Base-by-base conservation (phyloP, 148 eudicot genomes). In the Simmondsia chinensis region DNA sequence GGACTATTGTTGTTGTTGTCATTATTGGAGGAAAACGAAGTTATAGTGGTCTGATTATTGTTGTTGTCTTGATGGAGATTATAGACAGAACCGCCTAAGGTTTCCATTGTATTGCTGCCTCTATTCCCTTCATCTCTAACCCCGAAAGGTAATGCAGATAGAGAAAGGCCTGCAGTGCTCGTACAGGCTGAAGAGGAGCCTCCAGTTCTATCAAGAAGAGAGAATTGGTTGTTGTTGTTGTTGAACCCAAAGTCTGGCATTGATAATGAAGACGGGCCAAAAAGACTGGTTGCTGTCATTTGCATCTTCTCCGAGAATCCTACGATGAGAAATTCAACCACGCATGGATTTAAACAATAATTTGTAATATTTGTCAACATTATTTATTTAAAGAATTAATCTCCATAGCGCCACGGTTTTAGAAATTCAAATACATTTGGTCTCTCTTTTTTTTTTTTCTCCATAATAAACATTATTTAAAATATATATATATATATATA, bases 231-330 rank as follows among this genome's bases (percentile, higher is more conserved):
- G 43, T 35, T 54, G 33, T 64, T 71, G 32, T 60, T 59, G 43
- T 35, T 54, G 33, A 56, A 57, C 4, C 50, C 43, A 13, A 68
- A 75, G 43, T 63, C 73, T 3, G 55, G 61, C 69, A 75, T 60
- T 18, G 66, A 37, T n/a, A n/a, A n/a, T n/a, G n/a, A n/a, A 0
- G 77, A 43, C 25, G 74, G 38, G 3, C 80, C 69, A 20, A 67
- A 77, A 0, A 68, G 40, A 49, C 73, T 68, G 12, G 23, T 29
- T 4, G 65, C 19, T 10, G 62, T 67, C 78, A 79, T 65, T 45
- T 80, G 88, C 61, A 69, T 32, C 74, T 75, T 50, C 34, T 80
- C 79, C 5, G 68, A 57, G 12, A 66, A 52, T 27, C 62, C 67
- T 39, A 24, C 33, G 31, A 12, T 11, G 15, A 1, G 3, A 43